Percentiles rank a stretch among this genome's conserved stretches.
Evolutionary conservation across 176 grass and related monocot species (phyloP).

Genomic region (Musa troglodytarum): DNA sequence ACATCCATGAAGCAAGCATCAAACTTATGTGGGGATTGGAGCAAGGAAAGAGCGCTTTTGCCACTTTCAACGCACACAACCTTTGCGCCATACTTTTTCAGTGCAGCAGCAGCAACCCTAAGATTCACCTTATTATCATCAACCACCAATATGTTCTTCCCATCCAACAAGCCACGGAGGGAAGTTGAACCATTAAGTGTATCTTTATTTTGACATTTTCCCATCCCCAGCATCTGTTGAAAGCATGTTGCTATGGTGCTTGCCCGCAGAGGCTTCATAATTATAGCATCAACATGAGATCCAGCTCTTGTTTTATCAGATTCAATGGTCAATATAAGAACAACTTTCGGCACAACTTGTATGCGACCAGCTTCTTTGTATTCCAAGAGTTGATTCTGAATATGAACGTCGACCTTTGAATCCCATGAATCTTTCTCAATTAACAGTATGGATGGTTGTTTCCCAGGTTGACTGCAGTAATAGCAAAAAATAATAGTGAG

Average conservation of each 20-base stretch:
- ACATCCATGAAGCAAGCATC: constrained; percentile 99
- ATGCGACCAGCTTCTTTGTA: constrained; percentile 33
- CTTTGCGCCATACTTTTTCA: constrained; percentile 84
- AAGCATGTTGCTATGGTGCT: constrained; percentile 68
- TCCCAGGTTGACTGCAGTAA: constrained; percentile 30
- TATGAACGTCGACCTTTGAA: constrained; percentile 38
- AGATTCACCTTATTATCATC: constrained; percentile 98
- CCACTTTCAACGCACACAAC: constrained; percentile 82
- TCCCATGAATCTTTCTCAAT: constrained; percentile 70
- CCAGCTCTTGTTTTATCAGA: constrained; percentile 30
- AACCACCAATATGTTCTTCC: constrained; percentile 93
- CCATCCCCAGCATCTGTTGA: constrained; percentile 73
- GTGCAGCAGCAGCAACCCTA: constrained; percentile 75
- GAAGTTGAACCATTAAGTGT: constrained; percentile 33
- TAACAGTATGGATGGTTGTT: constrained; percentile 47
- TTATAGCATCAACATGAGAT: constrained; percentile 50
- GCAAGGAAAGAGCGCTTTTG: constrained; percentile 72
- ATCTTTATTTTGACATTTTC: constrained; percentile 37
- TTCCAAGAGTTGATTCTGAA: constrained; percentile 38
- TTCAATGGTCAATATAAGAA: constrained; percentile 64
- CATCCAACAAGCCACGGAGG: constrained; percentile 51
- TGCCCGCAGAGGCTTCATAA: constrained; percentile 83
- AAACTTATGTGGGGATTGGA: constrained; percentile 73
- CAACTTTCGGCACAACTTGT: constrained; percentile 33
- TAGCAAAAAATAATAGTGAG: background rate